A percentile compares a stretch with the other conserved stretches of the same genome.
These are phyloP conservation scores for Lablab purpureus DNA, from an alignment of 306 rosid genomes.

Conservation along the genomic window DNA sequence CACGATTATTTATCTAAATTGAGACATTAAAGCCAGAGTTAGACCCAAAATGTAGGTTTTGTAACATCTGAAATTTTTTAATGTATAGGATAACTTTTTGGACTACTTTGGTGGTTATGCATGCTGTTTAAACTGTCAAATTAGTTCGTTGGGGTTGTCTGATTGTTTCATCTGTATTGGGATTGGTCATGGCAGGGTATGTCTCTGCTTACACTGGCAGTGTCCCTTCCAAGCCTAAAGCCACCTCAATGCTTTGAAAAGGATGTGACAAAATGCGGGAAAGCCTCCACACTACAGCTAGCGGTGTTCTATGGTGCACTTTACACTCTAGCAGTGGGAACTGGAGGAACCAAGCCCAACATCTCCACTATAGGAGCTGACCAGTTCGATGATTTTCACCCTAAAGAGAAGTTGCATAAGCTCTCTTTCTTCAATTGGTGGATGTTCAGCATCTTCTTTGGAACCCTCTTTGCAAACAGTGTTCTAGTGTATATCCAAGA, in stretches of 20 bases:
- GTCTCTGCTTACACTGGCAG: conserved; percentile 58
- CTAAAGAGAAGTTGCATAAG: conserved; percentile 73
- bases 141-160: background rate
- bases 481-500: conserved; percentile 78
- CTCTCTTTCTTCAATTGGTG: conserved; percentile 97
- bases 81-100: background rate
- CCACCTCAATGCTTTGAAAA: conserved; percentile 51
- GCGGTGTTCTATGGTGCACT: conserved; percentile 61
- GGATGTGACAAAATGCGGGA: conserved; percentile 47
- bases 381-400: conserved; percentile 84
- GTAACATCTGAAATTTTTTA: background rate
- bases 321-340: conserved; percentile 79
- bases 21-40: background rate
- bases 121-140: background rate
- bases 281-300: conserved; percentile 54
- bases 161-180: background rate
- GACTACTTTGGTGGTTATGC: background rate
- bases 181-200: conserved; percentile 51
- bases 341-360: conserved; percentile 96
- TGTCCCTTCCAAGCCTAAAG: conserved; percentile 55
- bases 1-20: background rate
- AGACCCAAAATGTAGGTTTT: background rate
- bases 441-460: conserved; percentile 90
- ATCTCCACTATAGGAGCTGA: conserved; percentile 97
- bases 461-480: conserved; percentile 83